Base-by-base conservation (phyloP, 1,284 basidiomycete species). In the Rhodotorula sp. region DNA sequence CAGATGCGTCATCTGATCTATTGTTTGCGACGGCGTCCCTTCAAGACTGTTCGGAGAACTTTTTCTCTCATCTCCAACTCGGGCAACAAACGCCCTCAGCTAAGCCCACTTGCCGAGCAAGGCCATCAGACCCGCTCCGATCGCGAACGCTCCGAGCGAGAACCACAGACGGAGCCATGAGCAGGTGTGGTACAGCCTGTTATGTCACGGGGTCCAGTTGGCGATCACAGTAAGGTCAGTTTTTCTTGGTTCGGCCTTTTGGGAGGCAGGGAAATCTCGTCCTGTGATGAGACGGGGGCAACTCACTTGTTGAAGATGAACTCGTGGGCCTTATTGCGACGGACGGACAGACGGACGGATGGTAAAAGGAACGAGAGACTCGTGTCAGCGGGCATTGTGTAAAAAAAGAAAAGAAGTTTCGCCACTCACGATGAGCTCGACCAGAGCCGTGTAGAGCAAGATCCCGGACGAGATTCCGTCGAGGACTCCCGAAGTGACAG, bases 391-490 rank as follows among this genome's bases (percentile, higher is more conserved):
- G 38, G 38, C 10, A 6, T n/a, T n/a, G n/a, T n/a, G n/a, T 23
- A 3, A 26, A n/a, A 23, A n/a, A n/a, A 54, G 52, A n/a, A 26
- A 23, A 23, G 28, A 56, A 14, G 5, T 23, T 1, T 43, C 16
- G 14, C 21, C 18, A 61, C 47, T 93, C 0, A 92, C 93, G 64
- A 97, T 85, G 1, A 97, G 85, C 88, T 90, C 50, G 59, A 74
- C 54, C 23, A 34, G 61, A 6, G 72, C 48, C 19, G 55, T 57
- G 64, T 34, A 26, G 43, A 66, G 52, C 10, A 70, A 31, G 66
- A 68, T 93, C 4, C 95, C 95, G 0, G 92, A 86, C 68, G 91
- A 93, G 63, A 93, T 81, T 19, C 93, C 86, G 80, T 97, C 93
- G 77, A 97, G 85, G 1, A 91, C 83, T 31, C 95, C 95, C 65